Conservation (phyloP, 495 filamentous ascomycete genomes). For the Talaromyces thailandensis region DNA sequence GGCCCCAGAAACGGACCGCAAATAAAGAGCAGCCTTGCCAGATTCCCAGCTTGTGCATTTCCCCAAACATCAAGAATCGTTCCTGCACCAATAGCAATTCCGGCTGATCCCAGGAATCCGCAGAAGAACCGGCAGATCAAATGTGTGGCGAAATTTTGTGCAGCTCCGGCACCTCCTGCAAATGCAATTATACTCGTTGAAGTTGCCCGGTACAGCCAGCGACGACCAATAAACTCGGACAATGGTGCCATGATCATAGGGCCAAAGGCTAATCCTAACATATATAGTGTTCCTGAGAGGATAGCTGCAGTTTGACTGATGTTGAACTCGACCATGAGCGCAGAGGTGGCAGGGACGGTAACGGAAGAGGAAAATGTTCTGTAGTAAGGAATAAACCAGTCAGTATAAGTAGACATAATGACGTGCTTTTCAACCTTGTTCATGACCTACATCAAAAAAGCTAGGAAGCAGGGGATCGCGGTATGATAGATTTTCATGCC, state of each 20-base stretch:
- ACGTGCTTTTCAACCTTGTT: background rate
- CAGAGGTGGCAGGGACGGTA: background rate
- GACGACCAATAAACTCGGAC: slow-evolving; percentile 51
- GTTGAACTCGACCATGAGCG: slow-evolving; percentile 25
- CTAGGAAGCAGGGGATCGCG: slow-evolving; percentile 3
- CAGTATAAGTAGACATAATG: background rate
- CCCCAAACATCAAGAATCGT: slow-evolving; percentile 7
- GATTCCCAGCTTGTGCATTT: background rate
- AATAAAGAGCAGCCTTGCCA: background rate
- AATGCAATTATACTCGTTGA: slow-evolving; percentile 16
- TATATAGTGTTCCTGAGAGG: slow-evolving; percentile 27
- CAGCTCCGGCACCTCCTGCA: background rate
- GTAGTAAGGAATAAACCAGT: background rate
- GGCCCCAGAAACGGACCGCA: background rate
- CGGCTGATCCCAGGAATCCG: background rate
- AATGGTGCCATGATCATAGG: slow-evolving; percentile 47
- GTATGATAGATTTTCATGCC: slow-evolving; percentile 2
- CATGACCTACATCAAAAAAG: slow-evolving; percentile 3
- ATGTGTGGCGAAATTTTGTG: slow-evolving; percentile 1
- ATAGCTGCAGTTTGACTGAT: slow-evolving; percentile 12
- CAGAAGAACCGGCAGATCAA: slow-evolving; percentile 1
- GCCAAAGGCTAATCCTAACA: slow-evolving; percentile 43
- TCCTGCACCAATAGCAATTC: slow-evolving; percentile 3
- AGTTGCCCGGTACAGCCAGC: slow-evolving; percentile 31
- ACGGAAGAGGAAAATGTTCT: background rate